A percentile compares a stretch with the other conserved stretches of the same genome.
Evolutionary conservation across 2,329 filamentous ascomycete genomes (phyloP).

Genomic region (Anthostomella pinea): DNA sequence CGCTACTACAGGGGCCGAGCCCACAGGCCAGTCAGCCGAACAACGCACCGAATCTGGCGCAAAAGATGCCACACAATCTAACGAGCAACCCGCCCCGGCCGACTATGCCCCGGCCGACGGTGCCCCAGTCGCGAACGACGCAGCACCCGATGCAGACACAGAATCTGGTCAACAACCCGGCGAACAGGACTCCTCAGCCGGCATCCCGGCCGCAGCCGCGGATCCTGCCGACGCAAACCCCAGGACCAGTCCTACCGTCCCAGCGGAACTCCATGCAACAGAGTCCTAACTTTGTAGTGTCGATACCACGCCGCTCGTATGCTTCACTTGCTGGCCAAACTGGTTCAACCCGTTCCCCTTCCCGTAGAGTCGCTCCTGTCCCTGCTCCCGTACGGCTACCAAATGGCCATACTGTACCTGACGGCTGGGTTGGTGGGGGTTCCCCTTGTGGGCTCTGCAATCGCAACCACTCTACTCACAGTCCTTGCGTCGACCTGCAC

Average conservation of each 20-base stretch:
- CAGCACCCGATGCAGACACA: too few relatives aligned
- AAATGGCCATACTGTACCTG: slow-evolving; percentile 4
- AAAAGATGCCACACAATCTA: background rate
- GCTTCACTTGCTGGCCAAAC: background rate
- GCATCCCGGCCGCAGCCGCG: slow-evolving; percentile 3
- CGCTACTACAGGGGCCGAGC: slow-evolving; percentile 6
- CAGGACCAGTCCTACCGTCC: too few relatives aligned
- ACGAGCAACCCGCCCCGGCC: background rate
- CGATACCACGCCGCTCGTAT: slow-evolving; percentile 3
- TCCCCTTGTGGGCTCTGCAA: slow-evolving; percentile 21
- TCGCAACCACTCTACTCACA: slow-evolving; percentile 8
- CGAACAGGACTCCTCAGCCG: too few relatives aligned
- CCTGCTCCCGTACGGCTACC: slow-evolving; percentile 7
- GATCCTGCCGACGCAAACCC: slow-evolving; percentile 1
- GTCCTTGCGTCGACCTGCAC: slow-evolving; percentile 23
- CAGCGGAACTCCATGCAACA: too few relatives aligned
- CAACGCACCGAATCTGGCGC: background rate
- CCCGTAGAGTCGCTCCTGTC: slow-evolving; percentile 3
- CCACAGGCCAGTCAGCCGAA: background rate
- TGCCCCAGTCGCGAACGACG: slow-evolving; percentile 1
- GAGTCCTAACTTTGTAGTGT: slow-evolving; percentile 11
- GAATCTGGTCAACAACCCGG: too few relatives aligned
- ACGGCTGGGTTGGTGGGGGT: slow-evolving; percentile 12
- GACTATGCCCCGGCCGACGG: background rate
- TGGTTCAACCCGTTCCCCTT: background rate